Evolutionary conservation across 768 basidiomycete species (phyloP), one percentile per base, ranked within the genome.

Genomic region (Infundibulicybe gibba): DNA sequence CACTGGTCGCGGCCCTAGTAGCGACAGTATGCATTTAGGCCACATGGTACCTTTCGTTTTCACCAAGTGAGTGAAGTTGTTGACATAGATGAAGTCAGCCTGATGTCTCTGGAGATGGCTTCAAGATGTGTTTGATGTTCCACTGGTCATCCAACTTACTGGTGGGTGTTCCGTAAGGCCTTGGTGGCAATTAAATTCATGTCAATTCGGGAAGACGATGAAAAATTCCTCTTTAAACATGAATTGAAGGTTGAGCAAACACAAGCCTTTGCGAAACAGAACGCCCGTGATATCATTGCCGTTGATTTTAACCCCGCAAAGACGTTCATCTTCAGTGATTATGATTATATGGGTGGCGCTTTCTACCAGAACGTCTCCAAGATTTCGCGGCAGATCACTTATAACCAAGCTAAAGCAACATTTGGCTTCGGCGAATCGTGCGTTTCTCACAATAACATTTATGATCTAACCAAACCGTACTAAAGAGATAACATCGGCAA

Each of bases 401-500:
- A 88, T 59, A 94, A 85, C 58, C 93, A 97, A 63, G 87, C 90
- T 6, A 94, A 89, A 64, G 92, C 91, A 8, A 92, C 94, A 0
- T 99, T 99, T 60, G 97, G 97, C 2, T 99, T 99, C 74, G 85
- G 73, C 50, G 95, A 98, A 58, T 94, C 92, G 94, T 95, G 56
- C 67, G 90, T 76, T 32, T n/a, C 40, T 13, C 11, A n/a, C n/a
- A n/a, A n/a, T n/a, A 19, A 19, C 42, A 17, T 40, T 9, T 34
- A 37, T 43, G 25, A 25, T 47, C 35, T 20, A 35, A 43, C 12
- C 16, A 47, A 32, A n/a, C 41, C n/a, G 13, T 25, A 6, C 60
- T n/a, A n/a, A n/a, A 97, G 94, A 17, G 97, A 98, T 67, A 98
- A 97, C 68, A 93, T 98, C 54, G 97, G 97, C 50, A 98, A 97